Evolutionary conservation across 1,284 basidiomycete genomes (phyloP).

Genomic region (Somion occarium): DNA sequence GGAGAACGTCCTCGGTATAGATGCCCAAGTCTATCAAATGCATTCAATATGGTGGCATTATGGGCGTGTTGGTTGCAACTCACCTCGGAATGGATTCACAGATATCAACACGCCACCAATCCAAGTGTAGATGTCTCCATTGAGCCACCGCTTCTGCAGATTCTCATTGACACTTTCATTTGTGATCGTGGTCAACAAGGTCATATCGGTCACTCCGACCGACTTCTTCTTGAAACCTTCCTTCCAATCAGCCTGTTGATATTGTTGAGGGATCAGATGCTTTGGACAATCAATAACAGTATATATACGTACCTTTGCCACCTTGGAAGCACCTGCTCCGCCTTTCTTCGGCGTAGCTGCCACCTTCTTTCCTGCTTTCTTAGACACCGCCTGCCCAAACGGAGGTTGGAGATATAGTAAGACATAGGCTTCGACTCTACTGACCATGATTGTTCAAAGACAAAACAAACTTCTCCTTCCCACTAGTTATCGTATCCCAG

Average conservation of each 20-base stretch:
- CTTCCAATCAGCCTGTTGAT: slow-evolving; percentile 88
- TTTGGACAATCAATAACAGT: not conserved
- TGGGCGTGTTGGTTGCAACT: slow-evolving; percentile 16
- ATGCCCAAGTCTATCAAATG: slow-evolving; percentile 81
- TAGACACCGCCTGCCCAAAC: slow-evolving; percentile 69
- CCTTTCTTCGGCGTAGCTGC: slow-evolving; percentile 57
- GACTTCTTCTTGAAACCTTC: slow-evolving; percentile 98
- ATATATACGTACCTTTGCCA: slow-evolving; percentile 58
- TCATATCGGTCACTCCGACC: slow-evolving; percentile 99
- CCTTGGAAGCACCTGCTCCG: slow-evolving; percentile 46
- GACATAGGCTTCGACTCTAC: slow-evolving; percentile 12
- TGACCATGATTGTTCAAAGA: slow-evolving; percentile 17
- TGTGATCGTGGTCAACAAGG: slow-evolving; percentile 92
- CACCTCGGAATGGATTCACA: slow-evolving; percentile 96
- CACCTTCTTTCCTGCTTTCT: slow-evolving; percentile 89
- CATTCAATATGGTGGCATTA: not conserved
- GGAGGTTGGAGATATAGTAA: slow-evolving; percentile 16
- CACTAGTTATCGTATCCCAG: not conserved
- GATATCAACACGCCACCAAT: slow-evolving; percentile 98
- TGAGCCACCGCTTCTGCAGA: slow-evolving; percentile 93
- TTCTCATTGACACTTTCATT: slow-evolving; percentile 99
- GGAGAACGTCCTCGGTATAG: slow-evolving; percentile 86
- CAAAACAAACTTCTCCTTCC: not conserved
- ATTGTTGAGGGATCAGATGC: not conserved
- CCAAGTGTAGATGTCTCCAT: slow-evolving; percentile 98